Conservation (phyloP, 208 protist species). For the Tritrichomonas musculus region DNA sequence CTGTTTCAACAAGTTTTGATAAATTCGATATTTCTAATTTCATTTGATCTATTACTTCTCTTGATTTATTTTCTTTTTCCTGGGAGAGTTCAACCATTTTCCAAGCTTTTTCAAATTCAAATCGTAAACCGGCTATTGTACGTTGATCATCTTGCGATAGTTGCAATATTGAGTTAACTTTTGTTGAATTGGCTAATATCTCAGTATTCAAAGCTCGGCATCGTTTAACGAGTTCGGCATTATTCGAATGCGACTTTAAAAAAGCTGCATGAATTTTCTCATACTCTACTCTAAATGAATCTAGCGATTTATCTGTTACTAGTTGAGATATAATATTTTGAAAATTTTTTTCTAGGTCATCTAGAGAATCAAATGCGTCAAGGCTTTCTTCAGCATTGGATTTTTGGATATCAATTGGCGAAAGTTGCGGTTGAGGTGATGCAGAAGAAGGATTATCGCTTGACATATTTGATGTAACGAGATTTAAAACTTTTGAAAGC, state of each 20-base stretch:
- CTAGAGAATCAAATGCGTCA: conserved; percentile 59
- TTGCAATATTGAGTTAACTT: conserved; percentile 83
- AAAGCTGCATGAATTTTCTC: conserved; percentile 88
- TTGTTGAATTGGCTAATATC: conserved; percentile 77
- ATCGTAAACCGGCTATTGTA: conserved; percentile 73
- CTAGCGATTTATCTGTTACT: conserved; percentile 73
- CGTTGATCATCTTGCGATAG: conserved; percentile 87
- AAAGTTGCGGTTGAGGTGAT: too few species aligned
- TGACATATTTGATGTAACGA: too few species aligned
- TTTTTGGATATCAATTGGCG: too few species aligned
- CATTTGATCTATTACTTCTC: conserved; percentile 77
- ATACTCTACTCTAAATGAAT: conserved; percentile 84
- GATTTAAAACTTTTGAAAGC: too few species aligned
- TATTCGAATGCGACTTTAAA: conserved; percentile 85
- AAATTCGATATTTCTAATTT: conserved; percentile 80
- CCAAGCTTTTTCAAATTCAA: conserved; percentile 72
- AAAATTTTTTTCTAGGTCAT: conserved; percentile 80
- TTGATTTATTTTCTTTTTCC: conserved; percentile 82
- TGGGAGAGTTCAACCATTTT: conserved; percentile 89
- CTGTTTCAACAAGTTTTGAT: conserved; percentile 49
- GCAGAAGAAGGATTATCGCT: too few species aligned
- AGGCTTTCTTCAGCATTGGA: too few species aligned
- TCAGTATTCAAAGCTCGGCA: conserved; percentile 77
- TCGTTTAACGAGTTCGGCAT: conserved; percentile 82
- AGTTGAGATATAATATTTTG: conserved; percentile 70